phyloP scores from a whole-genome alignment of 108 stramenopile genomes.

The Seminavis robusta region DNA sequence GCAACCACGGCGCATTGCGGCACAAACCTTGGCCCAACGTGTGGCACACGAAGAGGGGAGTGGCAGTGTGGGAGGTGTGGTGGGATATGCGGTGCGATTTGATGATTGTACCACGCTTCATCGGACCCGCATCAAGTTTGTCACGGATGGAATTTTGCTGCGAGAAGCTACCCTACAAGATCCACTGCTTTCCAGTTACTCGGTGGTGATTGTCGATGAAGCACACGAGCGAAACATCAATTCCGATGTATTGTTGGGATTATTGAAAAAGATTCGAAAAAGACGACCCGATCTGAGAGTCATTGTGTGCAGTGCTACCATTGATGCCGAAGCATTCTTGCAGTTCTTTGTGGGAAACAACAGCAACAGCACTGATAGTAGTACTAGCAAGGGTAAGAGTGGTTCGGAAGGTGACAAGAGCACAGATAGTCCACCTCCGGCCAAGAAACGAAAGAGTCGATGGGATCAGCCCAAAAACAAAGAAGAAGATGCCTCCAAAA shows the following conservation, averaged over 20 bases:
- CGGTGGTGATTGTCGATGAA: conserved; percentile 95
- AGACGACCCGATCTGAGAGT: conserved; percentile 76
- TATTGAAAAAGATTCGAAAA: conserved; percentile 84
- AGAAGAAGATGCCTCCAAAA: conserved; percentile 1
- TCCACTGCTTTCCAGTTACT: conserved; percentile 88
- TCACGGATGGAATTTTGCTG: conserved; percentile 92
- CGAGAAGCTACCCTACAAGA: conserved; percentile 84
- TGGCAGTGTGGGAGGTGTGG: conserved; percentile 28
- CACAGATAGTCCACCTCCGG: background rate
- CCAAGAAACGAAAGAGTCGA: conserved; percentile 16
- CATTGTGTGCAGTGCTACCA: conserved; percentile 95
- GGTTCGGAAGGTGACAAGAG: no score
- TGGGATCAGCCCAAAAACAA: conserved; percentile 19
- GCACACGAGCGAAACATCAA: conserved; percentile 93
- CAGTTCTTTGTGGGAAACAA: conserved; percentile 78
- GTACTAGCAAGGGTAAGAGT: no score
- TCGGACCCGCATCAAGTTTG: conserved; percentile 66
- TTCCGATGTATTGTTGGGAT: conserved; percentile 88
- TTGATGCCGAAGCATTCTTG: conserved; percentile 91
- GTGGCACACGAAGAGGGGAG: conserved; percentile 68
- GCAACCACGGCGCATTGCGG: conserved; percentile 90
- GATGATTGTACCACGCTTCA: conserved; percentile 58
- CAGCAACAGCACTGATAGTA: no score
- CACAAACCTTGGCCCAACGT: conserved; percentile 80
- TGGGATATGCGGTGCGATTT: conserved; percentile 84